Percentiles rank a stretch among this genome's conserved stretches.
phyloP scores from a whole-genome alignment of 2,329 filamentous ascomycete species.

The Rhexocercosporidium sp. region DNA sequence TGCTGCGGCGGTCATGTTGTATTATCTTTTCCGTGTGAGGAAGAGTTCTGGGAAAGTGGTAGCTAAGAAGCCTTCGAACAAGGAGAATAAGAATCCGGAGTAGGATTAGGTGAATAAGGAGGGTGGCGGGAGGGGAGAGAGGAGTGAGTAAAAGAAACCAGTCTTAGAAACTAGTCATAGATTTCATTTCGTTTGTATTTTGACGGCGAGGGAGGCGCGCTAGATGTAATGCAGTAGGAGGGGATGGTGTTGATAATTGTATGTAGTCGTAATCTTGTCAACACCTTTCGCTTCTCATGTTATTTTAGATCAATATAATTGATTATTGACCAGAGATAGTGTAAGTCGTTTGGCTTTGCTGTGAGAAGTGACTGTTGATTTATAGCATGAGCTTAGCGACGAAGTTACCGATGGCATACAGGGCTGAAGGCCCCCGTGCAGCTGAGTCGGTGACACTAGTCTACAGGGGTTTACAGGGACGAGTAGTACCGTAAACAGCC shows the following conservation, averaged over 20 bases:
- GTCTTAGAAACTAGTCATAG: no score
- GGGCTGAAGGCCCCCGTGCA: no score
- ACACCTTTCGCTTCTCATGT: no score
- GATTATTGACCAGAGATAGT: no score
- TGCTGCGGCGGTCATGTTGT: constrained; percentile 55
- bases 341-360: no score
- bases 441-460: no score
- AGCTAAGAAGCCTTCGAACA: constrained; percentile 17
- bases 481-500: no score
- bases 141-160: neutral
- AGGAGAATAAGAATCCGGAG: constrained; percentile 33
- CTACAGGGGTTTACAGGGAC: no score
- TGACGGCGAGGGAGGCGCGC: neutral
- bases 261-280: neutral
- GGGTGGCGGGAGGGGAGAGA: neutral
- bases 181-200: neutral
- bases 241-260: neutral
- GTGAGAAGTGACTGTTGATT: no score
- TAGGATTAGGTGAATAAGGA: constrained; percentile 7
- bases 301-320: no score
- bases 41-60: constrained; percentile 17
- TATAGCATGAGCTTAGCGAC: no score
- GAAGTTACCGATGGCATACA: no score
- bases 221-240: neutral
- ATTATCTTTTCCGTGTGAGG: constrained; percentile 52